These are phyloP conservation scores for Mycena sanguinolenta DNA, from an alignment of 768 basidiomycete genomes.

Conservation along the genomic window DNA sequence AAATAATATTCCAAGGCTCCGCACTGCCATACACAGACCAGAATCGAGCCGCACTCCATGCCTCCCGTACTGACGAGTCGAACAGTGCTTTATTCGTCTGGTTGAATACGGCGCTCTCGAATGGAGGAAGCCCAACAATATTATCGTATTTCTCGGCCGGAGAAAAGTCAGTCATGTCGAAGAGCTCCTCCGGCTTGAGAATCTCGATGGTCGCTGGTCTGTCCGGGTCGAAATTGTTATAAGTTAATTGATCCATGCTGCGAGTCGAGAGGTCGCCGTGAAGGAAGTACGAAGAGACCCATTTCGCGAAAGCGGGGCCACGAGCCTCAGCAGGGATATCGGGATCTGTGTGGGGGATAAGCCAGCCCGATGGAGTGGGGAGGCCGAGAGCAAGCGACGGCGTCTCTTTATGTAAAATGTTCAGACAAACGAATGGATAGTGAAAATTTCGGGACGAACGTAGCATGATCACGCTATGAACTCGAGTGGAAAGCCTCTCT, in stretches of 20 bases:
- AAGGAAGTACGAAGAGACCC: constrained; percentile 38
- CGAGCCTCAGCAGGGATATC: constrained; percentile 36
- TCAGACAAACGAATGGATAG: background rate
- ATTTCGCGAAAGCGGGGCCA: constrained; percentile 37
- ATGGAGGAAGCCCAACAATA: constrained; percentile 17
- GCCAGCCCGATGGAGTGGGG: constrained; percentile 28
- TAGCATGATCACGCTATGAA: constrained; percentile 39
- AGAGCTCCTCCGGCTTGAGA: constrained; percentile 22
- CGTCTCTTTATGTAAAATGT: constrained; percentile 36
- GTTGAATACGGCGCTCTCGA: background rate
- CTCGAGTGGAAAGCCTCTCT: constrained; percentile 37
- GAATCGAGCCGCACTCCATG: constrained; percentile 29
- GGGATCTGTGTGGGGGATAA: constrained; percentile 44
- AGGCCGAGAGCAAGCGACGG: constrained; percentile 40
- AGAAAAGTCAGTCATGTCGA: constrained; percentile 24
- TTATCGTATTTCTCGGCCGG: constrained; percentile 36
- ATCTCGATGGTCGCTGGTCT: constrained; percentile 25
- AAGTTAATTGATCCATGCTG: constrained; percentile 23
- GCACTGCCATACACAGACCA: constrained; percentile 34
- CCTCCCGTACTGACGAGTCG: constrained; percentile 20
- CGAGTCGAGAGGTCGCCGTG: constrained; percentile 37
- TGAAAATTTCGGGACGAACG: constrained; percentile 27
- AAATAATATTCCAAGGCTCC: constrained; percentile 30
- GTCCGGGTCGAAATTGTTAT: constrained; percentile 11
- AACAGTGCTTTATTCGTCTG: constrained; percentile 33